A percentile compares a stretch with the other conserved stretches of the same genome.
These are phyloP conservation scores for Zymoseptoria tritici DNA, from an alignment of 2,329 filamentous ascomycete species.

Conservation along the genomic window DNA sequence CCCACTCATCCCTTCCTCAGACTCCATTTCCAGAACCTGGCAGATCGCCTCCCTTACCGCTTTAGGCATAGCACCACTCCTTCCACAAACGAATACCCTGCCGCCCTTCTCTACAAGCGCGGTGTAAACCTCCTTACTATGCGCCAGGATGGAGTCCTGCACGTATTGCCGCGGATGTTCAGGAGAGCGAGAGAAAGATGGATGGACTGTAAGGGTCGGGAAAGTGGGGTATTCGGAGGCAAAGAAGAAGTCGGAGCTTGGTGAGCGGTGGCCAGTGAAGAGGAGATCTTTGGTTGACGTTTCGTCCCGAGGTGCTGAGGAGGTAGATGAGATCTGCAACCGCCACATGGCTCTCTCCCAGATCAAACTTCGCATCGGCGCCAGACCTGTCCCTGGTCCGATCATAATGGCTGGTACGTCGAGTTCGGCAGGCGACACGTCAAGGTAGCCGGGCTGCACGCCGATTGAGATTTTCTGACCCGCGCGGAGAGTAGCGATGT, in stretches of 20 bases:
- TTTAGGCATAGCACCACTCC: slow-evolving; percentile 64
- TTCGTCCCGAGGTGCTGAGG: slow-evolving; percentile 1
- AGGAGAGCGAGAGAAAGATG: background rate
- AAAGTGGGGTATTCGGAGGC: slow-evolving; percentile 50
- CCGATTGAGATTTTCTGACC: slow-evolving; percentile 55
- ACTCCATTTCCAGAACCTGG: slow-evolving; percentile 45
- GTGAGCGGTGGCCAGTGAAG: slow-evolving; percentile 79
- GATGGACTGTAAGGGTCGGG: background rate
- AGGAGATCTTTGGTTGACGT: slow-evolving; percentile 44
- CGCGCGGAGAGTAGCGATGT: slow-evolving; percentile 59
- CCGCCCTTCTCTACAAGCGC: slow-evolving; percentile 47
- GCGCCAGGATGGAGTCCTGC: slow-evolving; percentile 53
- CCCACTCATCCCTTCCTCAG: slow-evolving; percentile 31
- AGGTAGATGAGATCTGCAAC: slow-evolving; percentile 7
- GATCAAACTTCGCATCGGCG: slow-evolving; percentile 74
- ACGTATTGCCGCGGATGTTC: slow-evolving; percentile 56
- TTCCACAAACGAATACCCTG: slow-evolving; percentile 52
- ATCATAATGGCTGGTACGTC: slow-evolving; percentile 63
- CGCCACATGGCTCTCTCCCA: slow-evolving; percentile 55
- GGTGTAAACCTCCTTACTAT: slow-evolving; percentile 43
- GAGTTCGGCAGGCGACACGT: slow-evolving; percentile 41
- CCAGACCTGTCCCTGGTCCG: slow-evolving; percentile 78
- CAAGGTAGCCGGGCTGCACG: slow-evolving; percentile 47
- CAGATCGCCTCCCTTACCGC: slow-evolving; percentile 59
- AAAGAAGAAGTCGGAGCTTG: slow-evolving; percentile 73